Percentiles rank a stretch among this genome's conserved stretches.
phyloP scores from a whole-genome alignment of 305 asterid species.

The Ilex paraguariensis region DNA sequence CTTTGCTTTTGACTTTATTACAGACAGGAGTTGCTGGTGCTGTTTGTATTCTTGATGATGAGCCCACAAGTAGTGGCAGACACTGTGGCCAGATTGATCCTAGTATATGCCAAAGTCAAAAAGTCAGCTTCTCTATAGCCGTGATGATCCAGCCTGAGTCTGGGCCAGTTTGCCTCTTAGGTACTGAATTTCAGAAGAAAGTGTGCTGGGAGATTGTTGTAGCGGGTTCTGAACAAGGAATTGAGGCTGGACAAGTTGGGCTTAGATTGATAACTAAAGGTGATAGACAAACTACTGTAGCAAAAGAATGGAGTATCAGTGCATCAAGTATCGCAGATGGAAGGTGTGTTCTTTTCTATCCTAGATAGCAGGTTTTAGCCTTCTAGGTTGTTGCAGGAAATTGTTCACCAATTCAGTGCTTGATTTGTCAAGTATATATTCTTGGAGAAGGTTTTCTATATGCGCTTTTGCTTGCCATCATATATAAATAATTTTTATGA shows the following conservation, averaged over 20 bases:
- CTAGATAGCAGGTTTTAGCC: background rate
- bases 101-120: slow-evolving; percentile 73
- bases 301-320: slow-evolving; percentile 95
- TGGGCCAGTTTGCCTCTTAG: slow-evolving; percentile 94
- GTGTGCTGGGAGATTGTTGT: slow-evolving; percentile 96
- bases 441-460: no score
- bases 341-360: slow-evolving; percentile 47
- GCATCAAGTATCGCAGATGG: slow-evolving; percentile 96
- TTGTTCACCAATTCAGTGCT: no score
- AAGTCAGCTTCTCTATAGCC: slow-evolving; percentile 74
- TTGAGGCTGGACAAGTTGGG: slow-evolving; percentile 99
- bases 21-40: slow-evolving; percentile 96
- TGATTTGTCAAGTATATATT: no score
- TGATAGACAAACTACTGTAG: slow-evolving; percentile 86
- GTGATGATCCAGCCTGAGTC: slow-evolving; percentile 99
- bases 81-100: slow-evolving; percentile 87
- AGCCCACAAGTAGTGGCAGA: slow-evolving; percentile 95
- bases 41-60: slow-evolving; percentile 97
- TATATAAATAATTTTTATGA: no score
- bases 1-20: slow-evolving; percentile 13
- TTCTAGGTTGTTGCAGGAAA: no score
- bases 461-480: no score
- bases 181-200: slow-evolving; percentile 85
- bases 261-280: slow-evolving; percentile 85
- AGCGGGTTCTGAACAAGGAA: slow-evolving; percentile 99